A percentile compares a stretch with the other conserved stretches of the same genome.
These are phyloP conservation scores for Cryptosporidium tyzzeri DNA, from an alignment of 169 alveolate species.

Conservation along the genomic window DNA sequence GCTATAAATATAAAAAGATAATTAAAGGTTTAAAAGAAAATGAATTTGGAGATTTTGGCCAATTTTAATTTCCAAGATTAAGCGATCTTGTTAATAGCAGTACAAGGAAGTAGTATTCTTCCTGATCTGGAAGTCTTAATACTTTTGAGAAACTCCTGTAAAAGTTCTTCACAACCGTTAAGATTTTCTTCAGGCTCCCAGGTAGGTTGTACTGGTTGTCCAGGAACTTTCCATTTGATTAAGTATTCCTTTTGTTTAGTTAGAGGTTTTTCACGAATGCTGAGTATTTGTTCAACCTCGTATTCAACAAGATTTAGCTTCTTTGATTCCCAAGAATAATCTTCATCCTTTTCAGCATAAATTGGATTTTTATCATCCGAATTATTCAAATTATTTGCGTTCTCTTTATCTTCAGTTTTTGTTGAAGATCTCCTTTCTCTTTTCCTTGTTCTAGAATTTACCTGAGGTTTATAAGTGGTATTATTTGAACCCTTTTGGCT, in stretches of 20 bases:
- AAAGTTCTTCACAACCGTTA: conserved; percentile 64
- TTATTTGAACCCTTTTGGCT: neutral
- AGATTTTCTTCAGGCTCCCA: conserved; percentile 76
- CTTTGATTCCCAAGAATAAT: conserved; percentile 19
- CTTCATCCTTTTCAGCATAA: neutral
- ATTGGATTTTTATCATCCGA: neutral
- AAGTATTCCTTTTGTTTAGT: conserved; percentile 70
- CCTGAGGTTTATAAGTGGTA: neutral
- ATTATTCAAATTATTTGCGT: neutral
- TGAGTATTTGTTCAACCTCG: conserved; percentile 71
- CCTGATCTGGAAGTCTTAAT: conserved; percentile 73
- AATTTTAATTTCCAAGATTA: neutral
- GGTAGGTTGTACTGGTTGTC: conserved; percentile 75
- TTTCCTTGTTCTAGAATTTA: conserved; percentile 16
- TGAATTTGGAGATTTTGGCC: neutral
- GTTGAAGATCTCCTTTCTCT: conserved; percentile 33
- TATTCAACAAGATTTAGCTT: conserved; percentile 56
- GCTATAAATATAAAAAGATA: neutral
- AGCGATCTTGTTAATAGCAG: conserved; percentile 3
- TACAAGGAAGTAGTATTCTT: conserved; percentile 70
- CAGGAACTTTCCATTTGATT: conserved; percentile 69
- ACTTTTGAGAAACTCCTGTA: conserved; percentile 38
- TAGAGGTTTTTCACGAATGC: conserved; percentile 65
- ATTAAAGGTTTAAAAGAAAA: neutral
- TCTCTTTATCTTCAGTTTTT: conserved; percentile 23